Percentiles rank a stretch among this genome's conserved stretches.
These are phyloP conservation scores for Yarrowia bubula DNA, from an alignment of 805 yeast genomes.

Conservation along the genomic window DNA sequence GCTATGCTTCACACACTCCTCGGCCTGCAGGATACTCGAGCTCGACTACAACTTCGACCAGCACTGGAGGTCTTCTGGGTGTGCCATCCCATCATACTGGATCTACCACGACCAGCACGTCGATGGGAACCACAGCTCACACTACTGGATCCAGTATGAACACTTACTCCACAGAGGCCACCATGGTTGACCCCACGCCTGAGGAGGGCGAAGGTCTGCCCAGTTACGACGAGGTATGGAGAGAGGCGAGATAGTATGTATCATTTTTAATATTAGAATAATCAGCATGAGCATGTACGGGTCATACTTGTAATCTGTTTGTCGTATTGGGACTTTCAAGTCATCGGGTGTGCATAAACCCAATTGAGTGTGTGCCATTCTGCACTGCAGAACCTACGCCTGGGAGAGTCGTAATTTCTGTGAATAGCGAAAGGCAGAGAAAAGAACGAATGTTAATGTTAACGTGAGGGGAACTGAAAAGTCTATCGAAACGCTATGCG, in stretches of 20 bases:
- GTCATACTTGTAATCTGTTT: not conserved
- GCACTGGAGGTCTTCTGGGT: not conserved
- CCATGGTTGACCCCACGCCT: conserved; percentile 8
- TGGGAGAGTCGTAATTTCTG: not conserved
- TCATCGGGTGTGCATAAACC: conserved; percentile 25
- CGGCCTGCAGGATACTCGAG: conserved; percentile 14
- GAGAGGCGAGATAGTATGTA: not conserved
- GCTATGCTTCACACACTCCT: conserved; percentile 13
- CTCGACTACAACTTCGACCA: not conserved
- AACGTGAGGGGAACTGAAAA: not conserved
- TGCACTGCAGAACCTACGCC: conserved; percentile 15
- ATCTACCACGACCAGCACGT: not conserved
- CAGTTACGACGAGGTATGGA: conserved; percentile 10
- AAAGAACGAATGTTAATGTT: not conserved
- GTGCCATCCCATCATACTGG: conserved; percentile 11
- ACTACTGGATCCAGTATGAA: not conserved
- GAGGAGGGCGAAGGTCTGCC: conserved; percentile 13
- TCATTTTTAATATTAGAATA: not conserved
- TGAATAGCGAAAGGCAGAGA: not conserved
- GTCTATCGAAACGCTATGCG: too few relatives aligned
- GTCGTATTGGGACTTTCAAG: conserved; percentile 19
- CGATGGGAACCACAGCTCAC: conserved; percentile 10
- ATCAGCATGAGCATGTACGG: not conserved
- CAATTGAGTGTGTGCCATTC: not conserved
- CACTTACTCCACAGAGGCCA: conserved; percentile 9